Evolutionary conservation across 1,284 basidiomycete species (phyloP).

Genomic region (Marasmius fiardii): DNA sequence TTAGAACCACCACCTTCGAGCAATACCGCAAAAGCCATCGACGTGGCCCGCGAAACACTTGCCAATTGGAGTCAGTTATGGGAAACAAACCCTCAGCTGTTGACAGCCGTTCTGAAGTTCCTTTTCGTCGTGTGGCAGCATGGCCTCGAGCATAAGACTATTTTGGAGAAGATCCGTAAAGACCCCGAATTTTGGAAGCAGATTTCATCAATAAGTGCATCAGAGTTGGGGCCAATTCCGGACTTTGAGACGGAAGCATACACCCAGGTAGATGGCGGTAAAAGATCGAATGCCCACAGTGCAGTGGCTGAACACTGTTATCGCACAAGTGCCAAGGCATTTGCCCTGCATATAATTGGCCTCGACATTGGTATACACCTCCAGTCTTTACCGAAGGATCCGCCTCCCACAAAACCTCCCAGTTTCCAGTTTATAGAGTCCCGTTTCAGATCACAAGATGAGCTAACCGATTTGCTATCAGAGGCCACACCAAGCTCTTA

Average conservation of each 20-base stretch:
- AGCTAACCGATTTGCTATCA: conserved; percentile 56
- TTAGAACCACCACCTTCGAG: conserved; percentile 18
- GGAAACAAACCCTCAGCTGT: conserved; percentile 72
- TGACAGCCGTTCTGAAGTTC: conserved; percentile 78
- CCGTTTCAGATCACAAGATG: conserved; percentile 55
- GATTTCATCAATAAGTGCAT: conserved; percentile 55
- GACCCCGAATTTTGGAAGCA: conserved; percentile 63
- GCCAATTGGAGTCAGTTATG: conserved; percentile 70
- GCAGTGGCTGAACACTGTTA: conserved; percentile 64
- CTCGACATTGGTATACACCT: conserved; percentile 61
- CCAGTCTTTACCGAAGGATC: conserved; percentile 32
- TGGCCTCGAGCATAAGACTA: conserved; percentile 68
- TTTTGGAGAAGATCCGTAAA: conserved; percentile 53
- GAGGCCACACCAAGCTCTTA: conserved; percentile 71
- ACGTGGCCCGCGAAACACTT: conserved; percentile 64
- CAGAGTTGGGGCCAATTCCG: conserved; percentile 65
- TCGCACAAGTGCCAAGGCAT: conserved; percentile 71
- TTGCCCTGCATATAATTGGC: conserved; percentile 71
- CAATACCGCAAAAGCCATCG: conserved; percentile 49
- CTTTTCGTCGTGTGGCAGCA: conserved; percentile 83
- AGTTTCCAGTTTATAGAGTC: conserved; percentile 59
- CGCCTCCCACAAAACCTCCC: conserved; percentile 41
- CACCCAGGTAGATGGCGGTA: conserved; percentile 45
- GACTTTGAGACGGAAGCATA: conserved; percentile 55
- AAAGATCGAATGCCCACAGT: conserved; percentile 57